Percentiles rank a stretch among this genome's conserved stretches.
These are phyloP conservation scores for Vitis amurensis DNA, from an alignment of 164 flowering plant species.

Conservation along the genomic window DNA sequence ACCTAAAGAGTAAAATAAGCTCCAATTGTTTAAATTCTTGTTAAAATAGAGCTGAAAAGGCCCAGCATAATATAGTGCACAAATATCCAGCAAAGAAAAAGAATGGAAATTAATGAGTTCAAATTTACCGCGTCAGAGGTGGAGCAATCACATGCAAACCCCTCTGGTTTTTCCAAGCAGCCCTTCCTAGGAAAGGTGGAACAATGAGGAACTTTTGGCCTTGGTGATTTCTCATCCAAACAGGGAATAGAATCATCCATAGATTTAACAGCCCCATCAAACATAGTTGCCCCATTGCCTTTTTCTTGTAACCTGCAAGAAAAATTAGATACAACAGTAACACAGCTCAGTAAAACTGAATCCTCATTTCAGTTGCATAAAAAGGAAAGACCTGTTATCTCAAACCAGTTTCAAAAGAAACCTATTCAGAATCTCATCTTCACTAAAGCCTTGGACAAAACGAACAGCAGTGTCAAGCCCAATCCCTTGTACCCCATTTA, in stretches of 20 bases:
- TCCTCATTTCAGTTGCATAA: neutral
- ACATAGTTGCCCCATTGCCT: constrained; percentile 35
- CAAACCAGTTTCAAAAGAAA: constrained; percentile 18
- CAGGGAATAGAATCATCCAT: constrained; percentile 12
- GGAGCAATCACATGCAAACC: constrained; percentile 73
- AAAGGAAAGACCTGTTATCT: neutral
- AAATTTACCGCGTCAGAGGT: constrained; percentile 57
- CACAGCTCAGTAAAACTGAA: neutral
- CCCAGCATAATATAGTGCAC: neutral
- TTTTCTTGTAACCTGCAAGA: constrained; percentile 66
- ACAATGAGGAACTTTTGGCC: constrained; percentile 63
- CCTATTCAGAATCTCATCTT: constrained; percentile 76
- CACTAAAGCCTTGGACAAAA: constrained; percentile 60
- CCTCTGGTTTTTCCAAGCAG: constrained; percentile 62
- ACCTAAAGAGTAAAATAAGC: neutral
- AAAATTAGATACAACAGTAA: neutral
- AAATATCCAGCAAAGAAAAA: neutral
- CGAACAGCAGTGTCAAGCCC: constrained; percentile 82
- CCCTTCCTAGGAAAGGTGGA: constrained; percentile 40
- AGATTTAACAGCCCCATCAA: constrained; percentile 8
- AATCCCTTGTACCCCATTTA: constrained; percentile 81
- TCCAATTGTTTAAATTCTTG: neutral
- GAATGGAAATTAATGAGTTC: neutral
- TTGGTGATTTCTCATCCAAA: constrained; percentile 25
- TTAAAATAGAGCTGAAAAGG: neutral